A percentile compares a stretch with the other conserved stretches of the same genome.
phyloP scores from a whole-genome alignment of 2,329 filamentous ascomycete genomes.

The Alternaria angustiovoidea region DNA sequence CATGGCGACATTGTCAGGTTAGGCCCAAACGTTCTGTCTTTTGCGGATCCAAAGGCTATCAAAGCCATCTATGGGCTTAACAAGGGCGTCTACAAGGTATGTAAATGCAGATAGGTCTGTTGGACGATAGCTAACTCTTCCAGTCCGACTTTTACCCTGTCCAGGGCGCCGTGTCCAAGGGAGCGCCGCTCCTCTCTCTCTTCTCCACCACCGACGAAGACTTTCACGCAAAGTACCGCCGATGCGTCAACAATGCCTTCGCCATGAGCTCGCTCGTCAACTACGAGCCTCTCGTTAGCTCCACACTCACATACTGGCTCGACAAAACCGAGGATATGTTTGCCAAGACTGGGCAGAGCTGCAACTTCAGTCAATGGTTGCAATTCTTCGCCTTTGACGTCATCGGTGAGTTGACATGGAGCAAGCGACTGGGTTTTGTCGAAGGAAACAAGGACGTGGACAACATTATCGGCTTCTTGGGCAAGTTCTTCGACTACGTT shows the following conservation, averaged over 20 bases:
- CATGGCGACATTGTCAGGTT: conserved; percentile 78
- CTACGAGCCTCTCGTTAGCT: conserved; percentile 82
- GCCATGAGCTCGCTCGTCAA: conserved; percentile 79
- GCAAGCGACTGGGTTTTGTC: conserved; percentile 77
- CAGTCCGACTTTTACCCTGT: conserved; percentile 83
- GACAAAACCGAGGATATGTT: conserved; percentile 56
- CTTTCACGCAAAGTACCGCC: conserved; percentile 77
- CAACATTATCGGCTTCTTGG: conserved; percentile 73
- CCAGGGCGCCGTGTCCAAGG: conserved; percentile 75
- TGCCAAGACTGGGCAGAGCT: conserved; percentile 54
- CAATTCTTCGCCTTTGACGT: conserved; percentile 86
- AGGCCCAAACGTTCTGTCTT: conserved; percentile 77
- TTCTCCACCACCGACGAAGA: conserved; percentile 79
- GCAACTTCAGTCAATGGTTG: conserved; percentile 75
- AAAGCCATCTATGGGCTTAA: conserved; percentile 83
- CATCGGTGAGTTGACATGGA: conserved; percentile 79
- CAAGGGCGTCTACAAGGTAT: conserved; percentile 80
- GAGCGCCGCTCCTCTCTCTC: conserved; percentile 72
- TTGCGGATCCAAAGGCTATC: conserved; percentile 75
- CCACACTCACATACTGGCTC: conserved; percentile 75
- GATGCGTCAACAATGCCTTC: conserved; percentile 79
- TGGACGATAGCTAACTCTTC: conserved; percentile 3
- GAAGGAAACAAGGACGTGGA: conserved; percentile 79
- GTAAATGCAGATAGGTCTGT: conserved; percentile 2
- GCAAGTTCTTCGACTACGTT: conserved; percentile 72